Evolutionary conservation across 2,329 filamentous ascomycete species (phyloP).

Genomic region (Aureobasidium sp.): DNA sequence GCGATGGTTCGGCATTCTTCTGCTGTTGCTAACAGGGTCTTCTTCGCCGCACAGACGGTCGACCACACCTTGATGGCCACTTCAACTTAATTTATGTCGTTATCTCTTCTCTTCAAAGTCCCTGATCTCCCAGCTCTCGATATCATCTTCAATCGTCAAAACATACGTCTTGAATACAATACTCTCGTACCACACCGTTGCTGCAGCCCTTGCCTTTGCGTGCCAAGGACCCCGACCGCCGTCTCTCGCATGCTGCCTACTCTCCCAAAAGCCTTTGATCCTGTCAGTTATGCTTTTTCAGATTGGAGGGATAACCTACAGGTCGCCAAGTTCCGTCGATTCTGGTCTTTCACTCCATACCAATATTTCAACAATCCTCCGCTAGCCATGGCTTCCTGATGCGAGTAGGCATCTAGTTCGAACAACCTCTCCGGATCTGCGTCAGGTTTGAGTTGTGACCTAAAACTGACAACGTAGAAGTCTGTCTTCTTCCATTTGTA

Average conservation of each 20-base stretch:
- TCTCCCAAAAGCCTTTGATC: slow-evolving; percentile 53
- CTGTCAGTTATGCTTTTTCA: not conserved
- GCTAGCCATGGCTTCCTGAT: slow-evolving; percentile 68
- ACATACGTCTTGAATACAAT: slow-evolving; percentile 32
- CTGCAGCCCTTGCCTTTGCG: slow-evolving; percentile 42
- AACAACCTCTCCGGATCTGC: slow-evolving; percentile 64
- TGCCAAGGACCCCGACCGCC: slow-evolving; percentile 52
- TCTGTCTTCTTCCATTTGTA: slow-evolving; percentile 51
- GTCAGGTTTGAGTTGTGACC: slow-evolving; percentile 59
- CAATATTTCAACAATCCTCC: slow-evolving; percentile 89
- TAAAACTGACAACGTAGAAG: slow-evolving; percentile 82
- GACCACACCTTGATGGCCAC: not conserved
- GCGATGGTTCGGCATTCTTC: no score
- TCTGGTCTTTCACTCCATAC: slow-evolving; percentile 67
- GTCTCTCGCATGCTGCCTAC: slow-evolving; percentile 52
- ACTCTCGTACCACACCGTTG: slow-evolving; percentile 36
- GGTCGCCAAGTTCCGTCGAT: slow-evolving; percentile 73
- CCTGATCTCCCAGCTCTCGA: slow-evolving; percentile 45
- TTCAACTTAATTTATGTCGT: not conserved
- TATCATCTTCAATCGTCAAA: slow-evolving; percentile 59
- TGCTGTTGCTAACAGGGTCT: no score
- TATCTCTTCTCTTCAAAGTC: not conserved
- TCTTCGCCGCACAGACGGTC: not conserved
- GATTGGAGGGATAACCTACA: slow-evolving; percentile 24
- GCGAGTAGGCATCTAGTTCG: slow-evolving; percentile 66